phyloP scores from a whole-genome alignment of 768 basidiomycete species.

The Termitomyces sp. region DNA sequence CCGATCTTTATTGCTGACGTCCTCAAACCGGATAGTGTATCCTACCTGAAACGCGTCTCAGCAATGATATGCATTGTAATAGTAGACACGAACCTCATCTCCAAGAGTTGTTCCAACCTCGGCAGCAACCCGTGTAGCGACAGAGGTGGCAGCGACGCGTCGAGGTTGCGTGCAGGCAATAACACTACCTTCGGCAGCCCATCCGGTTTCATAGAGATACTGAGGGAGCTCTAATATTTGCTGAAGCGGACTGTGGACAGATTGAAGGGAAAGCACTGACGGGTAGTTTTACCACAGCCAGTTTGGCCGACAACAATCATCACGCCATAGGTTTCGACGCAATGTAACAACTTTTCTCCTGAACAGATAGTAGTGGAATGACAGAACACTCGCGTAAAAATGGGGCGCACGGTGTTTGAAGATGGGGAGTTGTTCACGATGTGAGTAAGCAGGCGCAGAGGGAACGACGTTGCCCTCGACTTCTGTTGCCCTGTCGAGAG shows the following conservation, averaged over 20 bases:
- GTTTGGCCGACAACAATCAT: slow-evolving; percentile 92
- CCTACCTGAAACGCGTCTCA: slow-evolving; percentile 60
- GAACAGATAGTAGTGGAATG: slow-evolving; percentile 3
- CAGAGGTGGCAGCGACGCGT: slow-evolving; percentile 91
- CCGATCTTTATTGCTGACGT: slow-evolving; percentile 75
- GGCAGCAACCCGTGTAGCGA: slow-evolving; percentile 85
- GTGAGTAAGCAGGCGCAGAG: slow-evolving; percentile 53
- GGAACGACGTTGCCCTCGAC: slow-evolving; percentile 67
- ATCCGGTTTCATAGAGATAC: slow-evolving; percentile 90
- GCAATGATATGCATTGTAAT: slow-evolving; percentile 17
- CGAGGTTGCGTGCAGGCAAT: slow-evolving; percentile 93
- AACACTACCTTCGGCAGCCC: slow-evolving; percentile 76
- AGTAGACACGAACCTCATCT: slow-evolving; percentile 58
- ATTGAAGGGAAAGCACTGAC: slow-evolving; percentile 38
- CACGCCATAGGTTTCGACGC: slow-evolving; percentile 78
- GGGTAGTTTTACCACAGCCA: slow-evolving; percentile 97
- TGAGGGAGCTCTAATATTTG: slow-evolving; percentile 79
- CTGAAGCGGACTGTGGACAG: slow-evolving; percentile 10
- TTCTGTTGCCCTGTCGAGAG: slow-evolving; percentile 77
- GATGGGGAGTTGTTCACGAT: slow-evolving; percentile 83
- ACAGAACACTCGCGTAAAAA: not conserved
- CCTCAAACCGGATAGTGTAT: slow-evolving; percentile 96
- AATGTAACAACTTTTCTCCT: slow-evolving; percentile 80
- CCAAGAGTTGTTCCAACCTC: slow-evolving; percentile 88
- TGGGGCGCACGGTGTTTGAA: slow-evolving; percentile 71